phyloP scores from a whole-genome alignment of 306 rosid genomes.

The Purshia tridentata region DNA sequence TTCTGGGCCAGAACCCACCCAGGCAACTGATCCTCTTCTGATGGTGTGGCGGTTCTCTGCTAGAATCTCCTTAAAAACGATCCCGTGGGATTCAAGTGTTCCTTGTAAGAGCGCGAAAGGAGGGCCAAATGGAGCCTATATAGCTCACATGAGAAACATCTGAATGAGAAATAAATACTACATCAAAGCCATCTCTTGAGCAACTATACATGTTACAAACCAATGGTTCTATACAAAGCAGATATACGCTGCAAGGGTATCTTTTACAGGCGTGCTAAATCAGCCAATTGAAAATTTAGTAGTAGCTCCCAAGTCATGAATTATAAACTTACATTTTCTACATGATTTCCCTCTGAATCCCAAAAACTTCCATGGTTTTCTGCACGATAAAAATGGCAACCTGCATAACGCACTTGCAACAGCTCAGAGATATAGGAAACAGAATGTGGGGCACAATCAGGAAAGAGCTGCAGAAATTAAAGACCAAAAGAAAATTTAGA shows the following conservation, averaged over 20 bases:
- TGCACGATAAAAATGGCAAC: slow-evolving; percentile 81
- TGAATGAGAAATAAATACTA: slow-evolving; percentile 12
- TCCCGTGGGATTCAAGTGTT: slow-evolving; percentile 63
- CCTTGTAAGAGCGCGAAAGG: slow-evolving; percentile 88
- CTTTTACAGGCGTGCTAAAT: background rate
- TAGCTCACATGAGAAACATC: slow-evolving; percentile 13
- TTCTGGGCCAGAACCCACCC: slow-evolving; percentile 83
- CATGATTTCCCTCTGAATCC: slow-evolving; percentile 85
- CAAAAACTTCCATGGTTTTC: slow-evolving; percentile 72
- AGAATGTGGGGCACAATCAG: slow-evolving; percentile 81
- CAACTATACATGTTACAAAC: background rate
- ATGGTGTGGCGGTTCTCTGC: slow-evolving; percentile 40
- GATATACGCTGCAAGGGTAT: background rate
- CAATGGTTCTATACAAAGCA: background rate
- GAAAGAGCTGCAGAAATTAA: slow-evolving; percentile 67
- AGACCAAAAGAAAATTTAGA: slow-evolving; percentile 6
- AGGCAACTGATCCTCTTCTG: slow-evolving; percentile 73
- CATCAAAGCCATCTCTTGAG: background rate
- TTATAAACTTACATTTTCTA: slow-evolving; percentile 59
- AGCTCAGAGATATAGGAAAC: slow-evolving; percentile 69
- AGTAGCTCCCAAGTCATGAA: background rate
- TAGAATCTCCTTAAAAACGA: slow-evolving; percentile 52
- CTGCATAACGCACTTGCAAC: slow-evolving; percentile 62
- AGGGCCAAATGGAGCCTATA: slow-evolving; percentile 78
- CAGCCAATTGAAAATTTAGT: background rate